Base-by-base conservation (phyloP, 768 basidiomycete genomes). In the Termitomyces sp. region DNA sequence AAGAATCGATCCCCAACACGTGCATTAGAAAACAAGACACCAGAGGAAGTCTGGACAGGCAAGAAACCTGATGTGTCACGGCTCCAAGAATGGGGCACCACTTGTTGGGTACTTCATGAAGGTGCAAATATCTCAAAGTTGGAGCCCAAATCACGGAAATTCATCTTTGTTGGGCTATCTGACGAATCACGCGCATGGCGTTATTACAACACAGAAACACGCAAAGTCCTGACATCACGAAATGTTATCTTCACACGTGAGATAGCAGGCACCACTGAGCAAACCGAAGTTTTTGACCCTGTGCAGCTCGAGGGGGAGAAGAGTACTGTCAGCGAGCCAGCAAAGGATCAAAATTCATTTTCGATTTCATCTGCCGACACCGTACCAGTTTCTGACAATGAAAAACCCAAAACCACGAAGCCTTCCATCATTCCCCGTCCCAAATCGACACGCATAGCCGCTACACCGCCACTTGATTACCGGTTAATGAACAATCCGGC, bases 311-410 rank as follows among this genome's bases (percentile, higher is more conserved):
- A 49, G 56, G 40, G 44, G 46, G 56, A 57, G 56, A 53, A 32
- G 20, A 10, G 15, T 15, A 15, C n/a, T 29, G 20, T n/a, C 32
- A 47, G 48, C 13, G 9, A 56, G 51, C 50, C 25, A 5, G 10
- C 45, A 39, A 18, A 25, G 45, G 36, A 11, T 42, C 44, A n/a
- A 54, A 66, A 44, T 76, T 18, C 35, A 32, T n/a, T n/a, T n/a
- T n/a, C n/a, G n/a, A n/a, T n/a, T n/a, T n/a, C n/a, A n/a, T n/a
- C n/a, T n/a, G n/a, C n/a, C n/a, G n/a, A n/a, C n/a, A n/a, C n/a
- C n/a, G n/a, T n/a, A n/a, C n/a, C n/a, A n/a, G n/a, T n/a, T n/a
- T n/a, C n/a, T n/a, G n/a, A n/a, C n/a, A n/a, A n/a, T n/a, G n/a
- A n/a, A n/a, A n/a, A n/a, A n/a, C n/a, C n/a, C n/a, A n/a, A n/a